Percentiles rank a stretch among this genome's conserved stretches.
Conservation (phyloP, 441 rosid genomes). For the Corymbia citriodora region DNA sequence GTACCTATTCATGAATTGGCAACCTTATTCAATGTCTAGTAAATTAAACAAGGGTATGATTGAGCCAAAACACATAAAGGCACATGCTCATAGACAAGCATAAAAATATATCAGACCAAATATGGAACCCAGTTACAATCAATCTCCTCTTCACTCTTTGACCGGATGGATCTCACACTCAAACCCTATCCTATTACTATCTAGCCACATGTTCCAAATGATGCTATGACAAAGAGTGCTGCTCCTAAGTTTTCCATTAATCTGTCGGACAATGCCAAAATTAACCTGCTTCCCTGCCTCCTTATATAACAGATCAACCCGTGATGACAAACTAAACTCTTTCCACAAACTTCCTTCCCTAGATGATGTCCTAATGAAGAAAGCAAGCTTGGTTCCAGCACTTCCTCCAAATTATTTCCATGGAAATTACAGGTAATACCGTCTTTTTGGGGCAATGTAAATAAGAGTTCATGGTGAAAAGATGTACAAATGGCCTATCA, state of each 20-base stretch:
- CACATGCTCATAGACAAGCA: not conserved
- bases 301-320: not conserved
- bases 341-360: not conserved
- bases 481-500: not conserved
- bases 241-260: not conserved
- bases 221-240: not conserved
- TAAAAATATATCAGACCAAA: not conserved
- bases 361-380: not conserved
- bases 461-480: not conserved
- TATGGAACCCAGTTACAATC: not conserved
- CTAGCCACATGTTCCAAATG: not conserved
- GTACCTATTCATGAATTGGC: constrained; percentile 4
- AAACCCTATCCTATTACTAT: not conserved
- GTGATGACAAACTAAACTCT: not conserved
- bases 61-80: not conserved
- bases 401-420: not conserved
- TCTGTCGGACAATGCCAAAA: not conserved
- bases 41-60: not conserved
- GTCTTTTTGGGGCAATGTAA: not conserved
- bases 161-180: not conserved
- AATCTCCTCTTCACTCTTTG: not conserved
- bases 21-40: not conserved
- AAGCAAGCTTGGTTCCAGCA: not conserved
- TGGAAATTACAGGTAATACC: not conserved
- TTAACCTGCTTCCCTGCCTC: not conserved